Conservation (phyloP, 169 alveolate species). For the Plasmodium malariae region DNA sequence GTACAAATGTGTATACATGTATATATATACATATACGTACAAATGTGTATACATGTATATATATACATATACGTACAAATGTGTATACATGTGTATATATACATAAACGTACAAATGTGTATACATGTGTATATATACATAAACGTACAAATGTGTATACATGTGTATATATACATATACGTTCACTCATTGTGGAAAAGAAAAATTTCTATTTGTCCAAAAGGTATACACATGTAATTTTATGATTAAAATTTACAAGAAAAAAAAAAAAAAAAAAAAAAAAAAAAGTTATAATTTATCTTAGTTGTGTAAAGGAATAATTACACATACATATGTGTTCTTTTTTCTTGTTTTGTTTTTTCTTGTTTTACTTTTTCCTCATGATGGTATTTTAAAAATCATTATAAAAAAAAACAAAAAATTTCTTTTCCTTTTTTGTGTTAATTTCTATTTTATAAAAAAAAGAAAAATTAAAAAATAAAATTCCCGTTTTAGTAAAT, state of each 20-base stretch:
- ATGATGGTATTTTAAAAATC: constrained; percentile 33
- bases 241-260: constrained; percentile 10
- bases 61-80: background rate
- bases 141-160: no score
- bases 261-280: background rate
- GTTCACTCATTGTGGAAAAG: background rate
- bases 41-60: constrained; percentile 6
- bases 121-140: no score
- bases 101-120: no score
- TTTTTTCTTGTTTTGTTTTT: constrained; percentile 9
- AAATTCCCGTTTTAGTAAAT: constrained; percentile 19
- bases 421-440: constrained; percentile 16
- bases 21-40: constrained; percentile 3
- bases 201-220: background rate
- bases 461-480: constrained; percentile 20
- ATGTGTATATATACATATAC: background rate
- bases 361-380: constrained; percentile 8
- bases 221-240: background rate
- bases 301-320: constrained; percentile 26
- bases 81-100: no score
- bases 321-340: constrained; percentile 8
- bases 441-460: constrained; percentile 25
- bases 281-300: constrained; percentile 12
- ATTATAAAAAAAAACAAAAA: background rate
- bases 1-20: background rate